These are phyloP conservation scores for Funneliformis mosseae DNA, from an alignment of 192 early-diverging fungal genomes.

Conservation along the genomic window DNA sequence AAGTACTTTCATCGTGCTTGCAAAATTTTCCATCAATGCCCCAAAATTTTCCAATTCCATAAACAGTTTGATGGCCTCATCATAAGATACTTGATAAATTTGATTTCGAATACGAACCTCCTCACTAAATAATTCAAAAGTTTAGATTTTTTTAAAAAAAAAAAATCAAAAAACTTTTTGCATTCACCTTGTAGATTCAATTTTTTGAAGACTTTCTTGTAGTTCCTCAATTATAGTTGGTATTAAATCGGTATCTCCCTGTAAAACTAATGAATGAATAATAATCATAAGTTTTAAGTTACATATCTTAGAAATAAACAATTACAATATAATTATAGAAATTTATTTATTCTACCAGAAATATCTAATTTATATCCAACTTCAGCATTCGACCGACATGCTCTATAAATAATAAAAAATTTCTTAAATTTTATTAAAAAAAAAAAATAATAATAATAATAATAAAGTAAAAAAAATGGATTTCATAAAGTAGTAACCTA, in stretches of 20 bases:
- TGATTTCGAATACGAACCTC: constrained; percentile 30
- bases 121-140: constrained; percentile 22
- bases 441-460: not conserved
- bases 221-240: constrained; percentile 31
- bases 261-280: constrained; percentile 21
- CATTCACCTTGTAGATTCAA: constrained; percentile 29
- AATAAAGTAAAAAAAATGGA: not conserved
- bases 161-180: not conserved
- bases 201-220: constrained; percentile 29
- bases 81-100: constrained; percentile 28
- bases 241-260: constrained; percentile 24
- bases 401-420: constrained; percentile 14
- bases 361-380: constrained; percentile 28
- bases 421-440: no score
- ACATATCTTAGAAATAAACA: no score
- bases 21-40: constrained; percentile 15
- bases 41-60: constrained; percentile 24
- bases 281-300: not conserved
- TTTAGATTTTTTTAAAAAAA: not conserved
- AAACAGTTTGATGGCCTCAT: constrained; percentile 28
- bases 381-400: constrained; percentile 26
- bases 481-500: constrained; percentile 3
- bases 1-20: constrained; percentile 14
- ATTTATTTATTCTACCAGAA: constrained; percentile 20
- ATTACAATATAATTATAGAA: no score